Base-by-base conservation (phyloP, 2,329 filamentous ascomycete genomes). In the Pleomassaria siparia region DNA sequence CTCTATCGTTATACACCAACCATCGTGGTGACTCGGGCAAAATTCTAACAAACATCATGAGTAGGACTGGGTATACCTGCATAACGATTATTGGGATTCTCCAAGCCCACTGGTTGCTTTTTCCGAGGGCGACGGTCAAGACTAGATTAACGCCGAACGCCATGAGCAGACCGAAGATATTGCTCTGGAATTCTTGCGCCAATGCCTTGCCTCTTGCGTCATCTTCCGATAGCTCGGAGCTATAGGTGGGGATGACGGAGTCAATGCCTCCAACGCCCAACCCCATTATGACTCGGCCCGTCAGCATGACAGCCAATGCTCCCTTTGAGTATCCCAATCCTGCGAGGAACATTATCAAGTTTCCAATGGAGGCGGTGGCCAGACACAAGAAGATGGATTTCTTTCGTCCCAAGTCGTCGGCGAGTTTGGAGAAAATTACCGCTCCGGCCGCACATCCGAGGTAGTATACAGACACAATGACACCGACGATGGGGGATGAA, bases 101-200 rank as follows among this genome's bases (percentile, higher is more conserved):
- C 82, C 82, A 85, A 0, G 82, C 81, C 82, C 81, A 84, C 57
- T 85, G 73, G 54, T 71, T 79, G 7, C 69, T 60, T 54, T 84
- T 83, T 2, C 81, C 80, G 3, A 84, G 70, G 1, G 63, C 60
- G 5, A 76, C 64, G 0, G 81, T 84, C 2, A 82, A 73, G 1
- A 67, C 73, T 1, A 84, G 67, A 54, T 85, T 85, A 62, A 84
- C 78, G 0, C 72, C 76, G 60, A 84, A 85, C 0, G 81, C 82
- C 75, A 83, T 77, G 49, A 83, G 74, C 2, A 86, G 64, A 0
- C 82, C 81, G 46, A 84, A 80, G 52, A 85, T 84, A 54, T 86
- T 86, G 63, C 77, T 79, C 60, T 85, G 82, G 56, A 85, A 85
- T 55, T 85, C 81, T 58, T 85, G 80, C 1, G 81, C 81, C 35